A percentile compares a stretch with the other conserved stretches of the same genome.
Conservation (phyloP, 768 basidiomycete species). For the Tylopilus vinaceipallidus region DNA sequence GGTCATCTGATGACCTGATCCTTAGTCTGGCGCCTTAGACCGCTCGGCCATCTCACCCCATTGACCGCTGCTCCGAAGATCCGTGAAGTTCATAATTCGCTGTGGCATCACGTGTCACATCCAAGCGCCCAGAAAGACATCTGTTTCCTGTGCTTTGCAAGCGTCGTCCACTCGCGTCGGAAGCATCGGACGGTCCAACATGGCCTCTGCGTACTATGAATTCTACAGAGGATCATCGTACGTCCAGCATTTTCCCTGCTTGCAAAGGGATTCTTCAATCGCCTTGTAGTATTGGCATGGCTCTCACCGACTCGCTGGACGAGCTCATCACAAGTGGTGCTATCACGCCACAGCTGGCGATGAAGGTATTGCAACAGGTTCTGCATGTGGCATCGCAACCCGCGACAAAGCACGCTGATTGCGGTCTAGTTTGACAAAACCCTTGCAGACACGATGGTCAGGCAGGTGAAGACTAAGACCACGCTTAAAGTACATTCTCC, state of each 20-base stretch:
- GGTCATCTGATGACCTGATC: conserved; percentile 34
- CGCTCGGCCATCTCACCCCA: conserved; percentile 58
- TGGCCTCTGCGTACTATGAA: conserved; percentile 88
- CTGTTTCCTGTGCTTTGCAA: not conserved
- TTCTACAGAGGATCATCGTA: conserved; percentile 92
- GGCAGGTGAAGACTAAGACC: conserved; percentile 93
- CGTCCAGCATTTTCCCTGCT: conserved; percentile 31
- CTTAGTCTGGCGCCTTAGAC: conserved; percentile 65
- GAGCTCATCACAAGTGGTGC: conserved; percentile 96
- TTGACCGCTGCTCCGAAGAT: no score
- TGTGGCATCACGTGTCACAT: no score
- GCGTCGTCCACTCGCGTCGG: conserved; percentile 7
- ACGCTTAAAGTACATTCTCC: conserved; percentile 71
- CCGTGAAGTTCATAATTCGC: no score
- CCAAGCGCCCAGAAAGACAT: no score
- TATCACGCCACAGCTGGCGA: conserved; percentile 97
- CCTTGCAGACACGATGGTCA: conserved; percentile 87
- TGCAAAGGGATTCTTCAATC: not conserved
- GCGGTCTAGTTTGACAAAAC: conserved; percentile 87
- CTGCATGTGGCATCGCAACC: conserved; percentile 14
- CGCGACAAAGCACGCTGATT: conserved; percentile 12
- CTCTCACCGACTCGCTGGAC: conserved; percentile 96
- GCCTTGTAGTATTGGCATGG: conserved; percentile 83
- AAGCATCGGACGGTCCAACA: conserved; percentile 29
- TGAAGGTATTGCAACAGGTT: conserved; percentile 98